Conservation (phyloP, 345 rosid species). For the Abelmoschus esculentus region DNA sequence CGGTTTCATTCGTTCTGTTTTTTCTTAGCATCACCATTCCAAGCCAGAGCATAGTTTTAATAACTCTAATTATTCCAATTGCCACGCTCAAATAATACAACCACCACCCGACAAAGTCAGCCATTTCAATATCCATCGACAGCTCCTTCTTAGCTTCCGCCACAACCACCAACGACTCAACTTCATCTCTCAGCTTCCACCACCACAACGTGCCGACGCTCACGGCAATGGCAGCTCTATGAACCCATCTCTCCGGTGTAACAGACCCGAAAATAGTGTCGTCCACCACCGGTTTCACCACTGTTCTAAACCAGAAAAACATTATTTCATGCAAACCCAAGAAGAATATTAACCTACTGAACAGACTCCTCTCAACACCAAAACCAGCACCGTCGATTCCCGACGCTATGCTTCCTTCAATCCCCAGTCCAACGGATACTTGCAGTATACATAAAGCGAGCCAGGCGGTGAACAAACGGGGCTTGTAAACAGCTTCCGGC, state of each 20-base stretch:
- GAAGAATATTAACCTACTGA: constrained; percentile 51
- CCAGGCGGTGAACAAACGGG: constrained; percentile 47
- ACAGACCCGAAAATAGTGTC: constrained; percentile 38
- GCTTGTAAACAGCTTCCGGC: constrained; percentile 17
- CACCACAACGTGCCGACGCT: constrained; percentile 62
- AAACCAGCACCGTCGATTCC: constrained; percentile 32
- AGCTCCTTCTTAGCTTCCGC: constrained; percentile 41
- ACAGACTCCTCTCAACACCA: constrained; percentile 28
- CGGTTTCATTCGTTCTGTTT: constrained; percentile 9
- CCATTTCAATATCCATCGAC: constrained; percentile 27
- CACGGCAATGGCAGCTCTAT: constrained; percentile 36
- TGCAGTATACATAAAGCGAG: constrained; percentile 45
- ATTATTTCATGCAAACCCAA: constrained; percentile 64
- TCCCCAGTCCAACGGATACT: constrained; percentile 52
- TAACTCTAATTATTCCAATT: constrained; percentile 60
- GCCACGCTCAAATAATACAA: constrained; percentile 60
- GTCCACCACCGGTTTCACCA: constrained; percentile 65
- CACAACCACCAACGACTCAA: constrained; percentile 50
- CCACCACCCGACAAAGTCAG: constrained; percentile 66
- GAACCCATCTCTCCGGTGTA: constrained; percentile 40
- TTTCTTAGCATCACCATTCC: constrained; percentile 32
- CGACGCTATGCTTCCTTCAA: constrained; percentile 34
- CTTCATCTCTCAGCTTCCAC: constrained; percentile 75
- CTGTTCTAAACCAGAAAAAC: constrained; percentile 50
- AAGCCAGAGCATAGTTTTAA: constrained; percentile 43